Base-by-base conservation (phyloP, 2,329 filamentous ascomycete species). In the Sporothrix globosa region DNA sequence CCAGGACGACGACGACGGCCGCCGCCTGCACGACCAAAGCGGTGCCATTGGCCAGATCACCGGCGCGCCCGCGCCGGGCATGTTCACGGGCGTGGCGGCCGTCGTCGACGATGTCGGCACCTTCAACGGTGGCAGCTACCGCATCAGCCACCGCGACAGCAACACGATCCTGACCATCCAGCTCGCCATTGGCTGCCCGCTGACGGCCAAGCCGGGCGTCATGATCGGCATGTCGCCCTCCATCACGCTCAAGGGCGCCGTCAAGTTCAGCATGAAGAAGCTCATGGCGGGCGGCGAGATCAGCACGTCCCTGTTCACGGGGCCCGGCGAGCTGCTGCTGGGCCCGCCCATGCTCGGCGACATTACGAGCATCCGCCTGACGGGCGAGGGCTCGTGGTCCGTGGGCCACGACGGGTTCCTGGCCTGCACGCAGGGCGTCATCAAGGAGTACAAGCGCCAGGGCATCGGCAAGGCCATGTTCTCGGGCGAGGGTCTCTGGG, bases 141-240 rank as follows among this genome's bases (percentile, higher is more conserved):
- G 96, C 56, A 93, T 98, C 77, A 96, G 92, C 76, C 96, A 99
- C 78, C 87, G 96, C 27, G 93, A 97, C 79, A 90, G 88, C 71
- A 99, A 98, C 79, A 93, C 92, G 0, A 90, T 97, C 74, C 80
- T 97, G 73, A 98, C 94, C 0, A 81, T 97, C 27, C 95, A 97
- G 79, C 82, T 98, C 60, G 95, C 95, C 14, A 91, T 96, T 79
- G 93, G 93, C 2, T 97, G 92, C 76, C 95, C 95, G 0, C 80
- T 98, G 67, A 85, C 84, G 27, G 92, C 89, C 2, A 96, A 92
- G 78, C 93, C 96, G 21, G 92, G 94, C 17, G 87, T 89, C 70
- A 96, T 99, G 93, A 92, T 99, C 76, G 92, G 92, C 77, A 99
- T 98, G 96, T 93, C 92, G 2, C 91, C 92, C 2, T 91, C 91